phyloP scores from a whole-genome alignment of 805 yeast species.

The Myxozyma vanderwaltii region DNA sequence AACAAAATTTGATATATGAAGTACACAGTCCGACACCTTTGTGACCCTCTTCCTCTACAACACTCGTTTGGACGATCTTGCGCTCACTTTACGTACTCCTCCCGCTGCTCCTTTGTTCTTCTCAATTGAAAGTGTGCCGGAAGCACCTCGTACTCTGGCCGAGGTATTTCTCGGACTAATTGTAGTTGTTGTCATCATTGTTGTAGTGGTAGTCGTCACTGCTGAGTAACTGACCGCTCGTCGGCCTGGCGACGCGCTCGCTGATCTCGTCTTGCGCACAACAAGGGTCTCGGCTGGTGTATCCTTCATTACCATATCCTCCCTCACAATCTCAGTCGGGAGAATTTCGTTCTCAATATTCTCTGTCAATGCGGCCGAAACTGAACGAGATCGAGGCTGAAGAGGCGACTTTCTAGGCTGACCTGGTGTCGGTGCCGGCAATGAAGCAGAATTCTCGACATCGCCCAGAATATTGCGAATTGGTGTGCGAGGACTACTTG shows the following conservation, averaged over 20 bases:
- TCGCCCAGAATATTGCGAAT: conserved; percentile 73
- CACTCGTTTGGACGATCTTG: conserved; percentile 7
- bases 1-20: background rate
- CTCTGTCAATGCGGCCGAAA: conserved; percentile 10
- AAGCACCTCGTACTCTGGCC: conserved; percentile 12
- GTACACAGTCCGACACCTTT: background rate
- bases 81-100: conserved; percentile 30
- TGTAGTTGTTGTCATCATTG: conserved; percentile 25
- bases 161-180: conserved; percentile 6
- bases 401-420: conserved; percentile 75
- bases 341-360: conserved; percentile 3
- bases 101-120: conserved; percentile 19
- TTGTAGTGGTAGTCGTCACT: conserved; percentile 28
- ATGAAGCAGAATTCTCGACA: conserved; percentile 68
- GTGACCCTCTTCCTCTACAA: background rate
- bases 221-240: conserved; percentile 33
- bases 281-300: conserved; percentile 5
- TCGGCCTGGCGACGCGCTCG: conserved; percentile 23
- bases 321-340: background rate
- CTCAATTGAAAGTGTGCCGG: conserved; percentile 15
- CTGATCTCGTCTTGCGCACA: conserved; percentile 27
- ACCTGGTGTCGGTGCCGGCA: conserved; percentile 93
- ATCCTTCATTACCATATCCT: conserved; percentile 5
- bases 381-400: conserved; percentile 7
- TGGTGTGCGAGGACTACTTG: conserved; percentile 57